Base-by-base conservation (phyloP, 306 rosid genomes). In the Lotus japonicus region DNA sequence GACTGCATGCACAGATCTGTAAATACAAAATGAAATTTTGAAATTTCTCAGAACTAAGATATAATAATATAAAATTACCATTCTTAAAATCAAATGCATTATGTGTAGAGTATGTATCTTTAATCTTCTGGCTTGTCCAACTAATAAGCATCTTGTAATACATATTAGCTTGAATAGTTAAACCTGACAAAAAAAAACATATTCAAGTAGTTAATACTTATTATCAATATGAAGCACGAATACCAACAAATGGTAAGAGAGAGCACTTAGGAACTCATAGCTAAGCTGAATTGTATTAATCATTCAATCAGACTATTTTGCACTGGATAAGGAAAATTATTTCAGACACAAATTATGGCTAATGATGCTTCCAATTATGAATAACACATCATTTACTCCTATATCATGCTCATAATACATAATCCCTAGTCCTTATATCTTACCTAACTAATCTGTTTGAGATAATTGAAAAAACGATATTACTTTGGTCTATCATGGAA, bases 61-160 rank as follows among this genome's bases (percentile, higher is more conserved):
- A 58, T 19, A 57, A 53, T 45, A 68, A 64, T 38, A 58, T 54
- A 16, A 18, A 33, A 57, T 26, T 79, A 89, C 96, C 94, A 42
- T 88, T 73, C 62, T 92, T 89, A 66, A 92, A 92, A 80, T 92
- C 98, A 79, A 92, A 92, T 35, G 94, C 94, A 77, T 90, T 92
- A 55, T 71, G 83, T 23, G 85, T 84, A 48, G 87, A 79, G 81
- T 84, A 80, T 17, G 91, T 75, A 64, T 92, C 96, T 82, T 92
- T 92, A 44, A 92, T 73, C 83, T 81, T 90, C 90, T 90, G 97
- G 87, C 96, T 90, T 79, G 97, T 92, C 97, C 98, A 92, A 68
- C 90, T 75, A 78, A 92, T 85, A 75, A 90, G 96, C 97, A 88
- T 88, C 82, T 83, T 90, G 75, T 92, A 88, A 66, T 92, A 90